Conservation (phyloP, 139 green algal genomes). For the Eudorina sp. region DNA sequence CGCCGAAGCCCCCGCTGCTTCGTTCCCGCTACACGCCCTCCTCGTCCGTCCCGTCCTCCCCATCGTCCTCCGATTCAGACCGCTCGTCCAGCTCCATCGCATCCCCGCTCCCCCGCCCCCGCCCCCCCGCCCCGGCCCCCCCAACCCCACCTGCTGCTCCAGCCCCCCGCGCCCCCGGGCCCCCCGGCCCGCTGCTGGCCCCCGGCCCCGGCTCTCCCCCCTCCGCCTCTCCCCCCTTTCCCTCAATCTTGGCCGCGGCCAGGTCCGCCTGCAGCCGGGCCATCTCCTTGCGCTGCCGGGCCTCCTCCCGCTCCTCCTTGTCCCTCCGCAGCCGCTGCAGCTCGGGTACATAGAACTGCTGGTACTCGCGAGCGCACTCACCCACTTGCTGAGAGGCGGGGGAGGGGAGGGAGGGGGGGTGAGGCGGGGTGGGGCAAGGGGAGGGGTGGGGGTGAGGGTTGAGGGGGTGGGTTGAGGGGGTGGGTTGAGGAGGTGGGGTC, state of each 20-base stretch:
- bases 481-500: neutral
- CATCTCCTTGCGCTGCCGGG: constrained; percentile 68
- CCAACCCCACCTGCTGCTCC: too few species aligned
- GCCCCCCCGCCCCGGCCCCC: too few species aligned
- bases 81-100: too few species aligned
- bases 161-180: too few species aligned
- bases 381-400: constrained; percentile 57
- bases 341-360: constrained; percentile 79
- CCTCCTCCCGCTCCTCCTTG: constrained; percentile 61
- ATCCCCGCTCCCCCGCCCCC: too few species aligned
- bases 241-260: neutral
- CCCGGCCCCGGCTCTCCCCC: neutral
- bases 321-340: constrained; percentile 64
- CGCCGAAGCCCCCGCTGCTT: too few species aligned
- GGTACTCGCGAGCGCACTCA: constrained; percentile 79
- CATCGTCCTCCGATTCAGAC: too few species aligned
- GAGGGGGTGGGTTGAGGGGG: neutral
- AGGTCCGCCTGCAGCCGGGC: constrained; percentile 72
- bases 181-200: neutral
- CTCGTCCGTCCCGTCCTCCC: too few species aligned
- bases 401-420: too few species aligned
- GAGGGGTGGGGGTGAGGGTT: neutral
- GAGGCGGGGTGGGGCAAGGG: neutral
- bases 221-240: neutral
- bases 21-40: too few species aligned